Evolutionary conservation across 805 yeast genomes (phyloP), one percentile per base, ranked within the genome.

Genomic region (Saccharomycopsis lassenensis): DNA sequence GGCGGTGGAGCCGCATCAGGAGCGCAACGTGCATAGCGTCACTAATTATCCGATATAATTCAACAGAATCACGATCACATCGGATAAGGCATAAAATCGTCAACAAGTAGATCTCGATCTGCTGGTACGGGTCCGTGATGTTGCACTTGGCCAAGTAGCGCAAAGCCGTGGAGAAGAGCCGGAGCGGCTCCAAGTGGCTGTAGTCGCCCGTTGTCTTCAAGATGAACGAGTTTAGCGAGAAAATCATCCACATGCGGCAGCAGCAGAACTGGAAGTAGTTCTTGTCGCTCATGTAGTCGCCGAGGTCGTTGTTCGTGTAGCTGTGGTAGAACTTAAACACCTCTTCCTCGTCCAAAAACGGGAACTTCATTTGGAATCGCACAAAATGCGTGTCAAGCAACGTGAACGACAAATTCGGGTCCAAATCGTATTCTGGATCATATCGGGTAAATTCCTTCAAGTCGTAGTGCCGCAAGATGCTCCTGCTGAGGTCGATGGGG

Each of bases 141-240:
- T 54, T 49, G 42, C 72, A 63, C 44, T 66, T 59, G 4, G 74
- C 58, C 3, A 71, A 61, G 48, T 72, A 74, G 35, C 80, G 58
- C 25, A 75, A 56, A 1, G 81, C 79, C 7, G 75, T 69, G 14
- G 77, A 65, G 48, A 75, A 73, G 45, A 70, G 70, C 38, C 75
- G 53, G 20, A 61, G 62, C 4, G 81, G 76, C 12, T 65, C 63
- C 12, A 74, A 67, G 3, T 76, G 77, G 36, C 52, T 57, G 48
- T 72, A 72, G 40, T 67, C 65, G 7, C 77, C 77, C 1, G 77
- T 68, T 1, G 76, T 62, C 59, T 63, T 68, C 47, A 67, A 69
- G 7, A 72, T 48, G 45, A 70, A 61, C 1, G 77, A 66, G 34
- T 70, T 59, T 10, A 73, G 64, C 14, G 74, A 62, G 50, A 63